These are phyloP conservation scores for Carpinus fangiana DNA, from an alignment of 306 rosid genomes.

Conservation along the genomic window DNA sequence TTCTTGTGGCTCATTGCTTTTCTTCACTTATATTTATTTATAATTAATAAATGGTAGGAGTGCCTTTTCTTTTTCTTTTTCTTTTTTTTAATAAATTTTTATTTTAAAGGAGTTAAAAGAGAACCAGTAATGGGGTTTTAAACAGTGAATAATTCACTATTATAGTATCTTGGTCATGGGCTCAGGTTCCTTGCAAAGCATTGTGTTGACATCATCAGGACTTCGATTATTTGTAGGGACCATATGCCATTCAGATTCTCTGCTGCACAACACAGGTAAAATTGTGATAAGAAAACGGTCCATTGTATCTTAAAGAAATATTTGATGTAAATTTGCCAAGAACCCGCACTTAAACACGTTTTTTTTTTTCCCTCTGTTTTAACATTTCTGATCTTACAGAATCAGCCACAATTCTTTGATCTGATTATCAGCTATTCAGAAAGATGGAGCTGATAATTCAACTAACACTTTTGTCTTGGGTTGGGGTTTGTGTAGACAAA, in stretches of 20 bases:
- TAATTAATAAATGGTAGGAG: slow-evolving; percentile 24
- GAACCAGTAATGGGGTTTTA: not conserved
- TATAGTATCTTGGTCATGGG: not conserved
- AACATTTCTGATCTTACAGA: not conserved
- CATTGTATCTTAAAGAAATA: too few relatives aligned
- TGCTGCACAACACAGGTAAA: not conserved
- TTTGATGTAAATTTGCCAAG: too few relatives aligned
- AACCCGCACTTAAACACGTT: too few relatives aligned
- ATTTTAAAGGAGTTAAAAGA: not conserved
- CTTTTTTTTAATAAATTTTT: not conserved
- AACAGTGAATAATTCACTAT: not conserved
- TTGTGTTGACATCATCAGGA: slow-evolving; percentile 24
- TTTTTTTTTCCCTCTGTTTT: too few relatives aligned
- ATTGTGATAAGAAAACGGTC: not conserved
- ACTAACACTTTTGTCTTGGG: not conserved
- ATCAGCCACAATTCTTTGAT: slow-evolving; percentile 1
- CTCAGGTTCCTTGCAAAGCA: slow-evolving; percentile 25
- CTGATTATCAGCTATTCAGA: slow-evolving; percentile 1
- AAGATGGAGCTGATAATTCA: slow-evolving; percentile 6
- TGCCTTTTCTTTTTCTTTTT: slow-evolving; percentile 12
- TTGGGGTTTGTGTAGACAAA: not conserved
- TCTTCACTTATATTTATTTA: slow-evolving; percentile 22
- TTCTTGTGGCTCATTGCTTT: slow-evolving; percentile 37
- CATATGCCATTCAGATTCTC: slow-evolving; percentile 13
- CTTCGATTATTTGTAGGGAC: slow-evolving; percentile 11